Evolutionary conservation across 768 basidiomycete genomes (phyloP).

Genomic region (Lactifluus pinguis): DNA sequence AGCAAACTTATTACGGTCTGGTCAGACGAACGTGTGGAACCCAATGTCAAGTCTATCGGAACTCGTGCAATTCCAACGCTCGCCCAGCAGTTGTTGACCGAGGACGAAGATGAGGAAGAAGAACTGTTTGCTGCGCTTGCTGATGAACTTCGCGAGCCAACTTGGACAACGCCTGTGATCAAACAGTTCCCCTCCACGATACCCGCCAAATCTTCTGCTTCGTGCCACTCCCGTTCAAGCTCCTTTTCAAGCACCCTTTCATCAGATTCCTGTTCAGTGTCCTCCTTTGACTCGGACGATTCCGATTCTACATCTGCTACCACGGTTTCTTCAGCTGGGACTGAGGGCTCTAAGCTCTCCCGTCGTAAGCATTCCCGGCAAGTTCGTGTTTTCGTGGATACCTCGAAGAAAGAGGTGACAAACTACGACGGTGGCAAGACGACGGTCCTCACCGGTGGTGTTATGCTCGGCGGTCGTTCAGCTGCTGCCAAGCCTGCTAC

Average conservation of each 20-base stretch:
- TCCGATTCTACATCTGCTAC: slow-evolving; percentile 32
- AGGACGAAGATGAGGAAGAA: slow-evolving; percentile 64
- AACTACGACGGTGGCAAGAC: slow-evolving; percentile 86
- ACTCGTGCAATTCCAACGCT: slow-evolving; percentile 30
- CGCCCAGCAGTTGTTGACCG: slow-evolving; percentile 65
- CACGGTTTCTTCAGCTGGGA: slow-evolving; percentile 33
- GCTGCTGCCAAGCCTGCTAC: slow-evolving; percentile 18
- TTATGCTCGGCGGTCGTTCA: slow-evolving; percentile 58
- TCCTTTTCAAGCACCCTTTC: slow-evolving; percentile 59
- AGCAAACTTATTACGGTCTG: slow-evolving; percentile 53
- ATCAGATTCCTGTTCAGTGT: slow-evolving; percentile 63
- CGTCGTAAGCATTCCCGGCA: slow-evolving; percentile 63
- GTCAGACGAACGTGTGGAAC: slow-evolving; percentile 42
- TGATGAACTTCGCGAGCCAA: slow-evolving; percentile 57
- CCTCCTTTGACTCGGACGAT: slow-evolving; percentile 53
- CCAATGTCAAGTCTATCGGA: slow-evolving; percentile 11
- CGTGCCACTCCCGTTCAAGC: slow-evolving; percentile 42
- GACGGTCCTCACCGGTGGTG: slow-evolving; percentile 78
- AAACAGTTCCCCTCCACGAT: slow-evolving; percentile 44
- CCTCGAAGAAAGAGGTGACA: slow-evolving; percentile 67
- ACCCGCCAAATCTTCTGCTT: slow-evolving; percentile 41
- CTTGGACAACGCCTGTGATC: slow-evolving; percentile 59
- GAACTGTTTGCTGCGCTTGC: slow-evolving; percentile 68
- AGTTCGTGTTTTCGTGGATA: slow-evolving; percentile 65
- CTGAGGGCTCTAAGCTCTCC: slow-evolving; percentile 39